Base-by-base conservation (phyloP, 805 yeast genomes). In the Teunomyces panamensis region DNA sequence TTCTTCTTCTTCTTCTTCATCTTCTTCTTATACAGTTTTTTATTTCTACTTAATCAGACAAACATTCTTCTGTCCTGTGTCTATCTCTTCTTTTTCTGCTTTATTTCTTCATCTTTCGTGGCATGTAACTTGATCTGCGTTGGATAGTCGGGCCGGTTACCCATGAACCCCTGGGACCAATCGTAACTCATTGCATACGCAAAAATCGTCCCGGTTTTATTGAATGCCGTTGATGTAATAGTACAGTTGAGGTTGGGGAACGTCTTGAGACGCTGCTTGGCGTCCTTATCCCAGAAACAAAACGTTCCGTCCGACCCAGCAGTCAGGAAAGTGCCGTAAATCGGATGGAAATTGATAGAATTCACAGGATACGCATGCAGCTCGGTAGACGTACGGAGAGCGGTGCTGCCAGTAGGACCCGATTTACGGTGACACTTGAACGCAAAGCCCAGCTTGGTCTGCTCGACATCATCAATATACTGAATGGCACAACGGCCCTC, bases 401-500 rank as follows among this genome's bases (percentile, higher is more conserved):
- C 46, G 17, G 61, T 47, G 39, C 61, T 48, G 48, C 75, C 59
- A 27, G 67, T 59, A 13, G 85, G 77, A 14, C 49, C 53, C 30
- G 75, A 71, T 59, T 85, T 89, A 57, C 99, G 81, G 64, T 94
- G 99, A 68, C 99, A 94, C 64, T 89, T 88, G 79, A 94, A 94
- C 4, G 97, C 85, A 65, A 92, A 94, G 2, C 94, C 94, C 30
- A 65, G 64, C 56, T 81, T 78, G 47, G 77, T 75, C 60, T 86
- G 95, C 57, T 86, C 89, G 45, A 75, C 76, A 20, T 89, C 96
- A 58, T 88, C 95, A 46, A 92, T 82, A 64, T 91, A 94, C 63
- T 89, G 96, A 57, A 94, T 84, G 10, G 96, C 96, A 69, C 98
- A 89, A 55, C 99, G 79, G 30, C 98, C 98, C 69, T 94, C 99